These are phyloP conservation scores for Bondarzewia mesenterica DNA, from an alignment of 1,284 basidiomycete genomes.

Conservation along the genomic window DNA sequence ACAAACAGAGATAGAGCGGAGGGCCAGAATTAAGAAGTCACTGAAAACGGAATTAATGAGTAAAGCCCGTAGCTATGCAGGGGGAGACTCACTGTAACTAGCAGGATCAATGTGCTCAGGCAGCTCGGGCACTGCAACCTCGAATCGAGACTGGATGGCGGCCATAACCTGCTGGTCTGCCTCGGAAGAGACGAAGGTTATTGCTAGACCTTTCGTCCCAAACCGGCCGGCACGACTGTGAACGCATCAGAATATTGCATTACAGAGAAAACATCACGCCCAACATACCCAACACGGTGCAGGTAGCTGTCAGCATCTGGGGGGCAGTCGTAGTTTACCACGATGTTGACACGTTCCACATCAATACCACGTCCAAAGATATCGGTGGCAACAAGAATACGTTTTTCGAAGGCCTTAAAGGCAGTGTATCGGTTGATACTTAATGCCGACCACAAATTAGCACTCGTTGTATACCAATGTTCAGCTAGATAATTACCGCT, in stretches of 20 bases:
- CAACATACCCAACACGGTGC: constrained; percentile 83
- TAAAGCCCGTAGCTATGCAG: constrained; percentile 3
- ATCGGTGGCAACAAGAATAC: constrained; percentile 95
- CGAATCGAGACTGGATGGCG: constrained; percentile 86
- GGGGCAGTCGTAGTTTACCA: constrained; percentile 94
- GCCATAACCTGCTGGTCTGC: constrained; percentile 91
- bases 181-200: constrained; percentile 92
- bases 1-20: background rate
- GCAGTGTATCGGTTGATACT: constrained; percentile 97
- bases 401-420: constrained; percentile 99
- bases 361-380: constrained; percentile 98
- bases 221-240: constrained; percentile 93
- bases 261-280: background rate
- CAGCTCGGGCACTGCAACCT: constrained; percentile 87
- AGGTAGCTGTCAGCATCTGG: constrained; percentile 97
- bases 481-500: constrained; percentile 60
- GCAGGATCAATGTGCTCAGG: constrained; percentile 90
- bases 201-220: constrained; percentile 99
- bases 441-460: constrained; percentile 5
- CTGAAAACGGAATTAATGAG: constrained; percentile 15
- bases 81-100: constrained; percentile 66
- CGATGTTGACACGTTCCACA: constrained; percentile 96
- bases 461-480: constrained; percentile 2
- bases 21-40: constrained; percentile 34
- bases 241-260: constrained; percentile 2